These are phyloP conservation scores for Sugiyamaella paludigena DNA, from an alignment of 1,139 yeast genomes.

Conservation along the genomic window DNA sequence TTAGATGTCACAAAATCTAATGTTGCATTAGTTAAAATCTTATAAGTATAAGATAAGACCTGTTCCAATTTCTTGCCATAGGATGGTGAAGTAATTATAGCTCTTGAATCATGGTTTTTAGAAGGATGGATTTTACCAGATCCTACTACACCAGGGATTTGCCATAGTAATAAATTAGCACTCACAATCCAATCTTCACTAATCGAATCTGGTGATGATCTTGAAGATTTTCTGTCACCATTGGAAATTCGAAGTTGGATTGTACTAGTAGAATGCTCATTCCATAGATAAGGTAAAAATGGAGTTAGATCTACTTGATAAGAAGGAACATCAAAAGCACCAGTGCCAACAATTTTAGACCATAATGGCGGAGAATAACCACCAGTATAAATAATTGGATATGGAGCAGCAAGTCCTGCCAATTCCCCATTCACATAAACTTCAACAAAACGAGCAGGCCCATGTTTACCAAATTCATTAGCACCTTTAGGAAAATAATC, in stretches of 20 bases:
- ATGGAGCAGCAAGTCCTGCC: slow-evolving; percentile 41
- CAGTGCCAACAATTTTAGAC: slow-evolving; percentile 71
- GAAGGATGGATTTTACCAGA: slow-evolving; percentile 22
- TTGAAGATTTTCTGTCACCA: slow-evolving; percentile 41
- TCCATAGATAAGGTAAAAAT: slow-evolving; percentile 62
- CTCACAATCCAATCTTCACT: slow-evolving; percentile 59
- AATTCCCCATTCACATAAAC: slow-evolving; percentile 34
- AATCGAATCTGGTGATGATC: slow-evolving; percentile 44
- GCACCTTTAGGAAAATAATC: slow-evolving; percentile 13
- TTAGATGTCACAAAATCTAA: slow-evolving; percentile 12
- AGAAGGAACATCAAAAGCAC: slow-evolving; percentile 69
- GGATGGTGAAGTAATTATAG: slow-evolving; percentile 4
- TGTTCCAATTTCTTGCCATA: slow-evolving; percentile 9
- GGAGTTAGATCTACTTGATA: slow-evolving; percentile 67
- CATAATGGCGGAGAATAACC: slow-evolving; percentile 77
- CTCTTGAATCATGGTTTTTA: slow-evolving; percentile 4
- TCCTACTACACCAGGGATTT: slow-evolving; percentile 37
- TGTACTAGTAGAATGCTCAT: slow-evolving; percentile 21
- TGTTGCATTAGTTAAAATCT: slow-evolving; percentile 9
- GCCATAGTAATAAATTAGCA: slow-evolving; percentile 66
- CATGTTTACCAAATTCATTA: slow-evolving; percentile 53
- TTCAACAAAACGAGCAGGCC: slow-evolving; percentile 41
- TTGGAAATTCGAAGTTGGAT: slow-evolving; percentile 47
- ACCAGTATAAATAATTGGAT: slow-evolving; percentile 64
- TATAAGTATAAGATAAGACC: slow-evolving; percentile 5